A percentile compares a stretch with the other conserved stretches of the same genome.
phyloP scores from a whole-genome alignment of 2,329 filamentous ascomycete species.

The Fusarium pilosicola region DNA sequence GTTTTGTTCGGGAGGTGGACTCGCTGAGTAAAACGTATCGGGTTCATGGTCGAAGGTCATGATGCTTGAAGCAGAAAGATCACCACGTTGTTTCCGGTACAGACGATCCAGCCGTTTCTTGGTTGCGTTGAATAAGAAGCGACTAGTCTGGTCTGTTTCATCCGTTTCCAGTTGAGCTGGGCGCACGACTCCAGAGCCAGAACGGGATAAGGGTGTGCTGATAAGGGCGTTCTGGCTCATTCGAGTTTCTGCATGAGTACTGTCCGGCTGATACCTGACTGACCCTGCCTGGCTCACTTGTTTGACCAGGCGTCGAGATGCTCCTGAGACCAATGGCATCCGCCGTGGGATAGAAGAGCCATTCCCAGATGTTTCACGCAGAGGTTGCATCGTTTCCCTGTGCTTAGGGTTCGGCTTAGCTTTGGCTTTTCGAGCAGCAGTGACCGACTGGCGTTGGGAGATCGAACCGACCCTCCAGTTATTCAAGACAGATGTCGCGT shows the following conservation, averaged over 20 bases:
- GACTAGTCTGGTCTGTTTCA: slow-evolving; percentile 48
- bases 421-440: slow-evolving; percentile 36
- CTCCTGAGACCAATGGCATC: background rate
- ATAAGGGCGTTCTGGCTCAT: background rate
- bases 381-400: slow-evolving; percentile 18
- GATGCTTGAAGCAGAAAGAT: slow-evolving; percentile 31
- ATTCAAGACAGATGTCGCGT: slow-evolving; percentile 62
- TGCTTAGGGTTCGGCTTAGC: slow-evolving; percentile 10
- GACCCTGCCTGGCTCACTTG: slow-evolving; percentile 43
- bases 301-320: slow-evolving; percentile 45
- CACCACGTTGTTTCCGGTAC: slow-evolving; percentile 56
- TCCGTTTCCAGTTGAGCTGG: slow-evolving; percentile 68
- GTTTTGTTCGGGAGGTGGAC: slow-evolving; percentile 40
- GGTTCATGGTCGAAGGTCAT: slow-evolving; percentile 26
- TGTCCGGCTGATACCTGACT: slow-evolving; percentile 39
- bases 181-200: slow-evolving; percentile 44
- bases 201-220: slow-evolving; percentile 8
- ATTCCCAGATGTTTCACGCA: slow-evolving; percentile 41
- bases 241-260: background rate
- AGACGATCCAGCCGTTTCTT: slow-evolving; percentile 67
- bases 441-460: slow-evolving; percentile 52
- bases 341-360: slow-evolving; percentile 6
- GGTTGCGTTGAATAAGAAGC: slow-evolving; percentile 57
- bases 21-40: slow-evolving; percentile 30
- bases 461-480: slow-evolving; percentile 67